A percentile compares a stretch with the other conserved stretches of the same genome.
phyloP scores from a whole-genome alignment of 2,329 filamentous ascomycete genomes.

The Ceratocystiopsis sp. region DNA sequence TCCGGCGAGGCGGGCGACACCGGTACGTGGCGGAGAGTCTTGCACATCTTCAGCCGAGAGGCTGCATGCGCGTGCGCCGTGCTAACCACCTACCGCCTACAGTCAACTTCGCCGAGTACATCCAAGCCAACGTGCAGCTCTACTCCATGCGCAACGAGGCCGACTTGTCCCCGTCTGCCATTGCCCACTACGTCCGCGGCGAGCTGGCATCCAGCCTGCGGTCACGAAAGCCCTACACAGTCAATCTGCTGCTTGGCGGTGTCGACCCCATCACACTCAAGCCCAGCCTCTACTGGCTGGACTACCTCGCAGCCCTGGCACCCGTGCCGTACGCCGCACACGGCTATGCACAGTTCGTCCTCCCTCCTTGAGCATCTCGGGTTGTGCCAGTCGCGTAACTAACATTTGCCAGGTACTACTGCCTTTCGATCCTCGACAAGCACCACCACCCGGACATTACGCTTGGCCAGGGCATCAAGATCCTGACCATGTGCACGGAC shows the following conservation, averaged over 20 bases:
- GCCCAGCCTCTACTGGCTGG: conserved; percentile 90
- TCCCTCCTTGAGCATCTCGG: not conserved
- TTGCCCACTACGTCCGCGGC: conserved; percentile 83
- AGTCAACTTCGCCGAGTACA: conserved; percentile 99
- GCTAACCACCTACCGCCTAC: conserved; percentile 4
- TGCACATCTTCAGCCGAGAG: not conserved
- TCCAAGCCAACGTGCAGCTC: conserved; percentile 94
- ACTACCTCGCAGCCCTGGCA: conserved; percentile 83
- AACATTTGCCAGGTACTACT: conserved; percentile 59
- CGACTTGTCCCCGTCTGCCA: conserved; percentile 74
- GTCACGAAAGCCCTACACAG: conserved; percentile 86
- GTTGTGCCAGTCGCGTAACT: conserved; percentile 8
- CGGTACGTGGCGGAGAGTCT: conserved; percentile 27
- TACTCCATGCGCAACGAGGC: conserved; percentile 97
- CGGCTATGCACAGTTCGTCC: conserved; percentile 79
- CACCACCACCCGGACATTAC: conserved; percentile 92
- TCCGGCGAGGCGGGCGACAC: conserved; percentile 94
- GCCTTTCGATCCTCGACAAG: conserved; percentile 92
- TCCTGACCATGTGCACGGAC: conserved; percentile 87
- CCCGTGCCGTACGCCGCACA: conserved; percentile 90
- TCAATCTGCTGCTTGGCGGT: conserved; percentile 89
- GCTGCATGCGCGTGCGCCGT: not conserved
- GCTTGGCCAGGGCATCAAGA: conserved; percentile 77
- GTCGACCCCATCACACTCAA: conserved; percentile 83
- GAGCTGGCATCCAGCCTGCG: conserved; percentile 83